Evolutionary conservation across 371 early-diverging fungal species (phyloP), one percentile per base, ranked within the genome.

Genomic region (Rhizopus delemar): DNA sequence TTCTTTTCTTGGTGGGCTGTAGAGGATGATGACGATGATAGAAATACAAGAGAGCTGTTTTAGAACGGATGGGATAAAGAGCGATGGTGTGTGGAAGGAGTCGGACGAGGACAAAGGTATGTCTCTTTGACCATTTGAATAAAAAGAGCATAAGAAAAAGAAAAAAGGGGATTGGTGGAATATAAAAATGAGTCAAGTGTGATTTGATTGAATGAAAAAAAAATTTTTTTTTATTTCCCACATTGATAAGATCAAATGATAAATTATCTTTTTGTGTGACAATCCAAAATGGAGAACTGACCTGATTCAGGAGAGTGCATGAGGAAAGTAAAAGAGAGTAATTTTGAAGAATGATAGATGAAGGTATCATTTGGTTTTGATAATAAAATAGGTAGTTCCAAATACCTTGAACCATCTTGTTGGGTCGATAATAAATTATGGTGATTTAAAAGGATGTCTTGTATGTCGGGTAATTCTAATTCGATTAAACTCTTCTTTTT

Each of bases 341-440:
- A 56, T 60, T 70, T 74, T 5, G 64, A 66, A 28, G 77, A 68
- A 31, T 65, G 67, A 53, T 71, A 74, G 36, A 68, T 66, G n/a
- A 65, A 62, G 12, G 77, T 75, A 58, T 79, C 79, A 11, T 71
- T 66, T 32, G 69, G 60, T 22, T 22, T 22, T 9, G 68, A 70
- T 15, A 79, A 53, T 8, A 79, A 55, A 39, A 79, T 41, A 13
- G 79, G 68, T 9, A 76, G 34, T 46, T 78, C 76, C 45, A 74
- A 56, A 34, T 69, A 67, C 8, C 74, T 65, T 8, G 65, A 59
- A 8, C 76, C 76, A 48, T 75, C 66, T 1, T 62, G 55, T n/a
- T 64, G 58, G 48, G 62, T 62, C 6, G 65, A 36, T 1, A 77
- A 55, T 28, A 69, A 36, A 32, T 74, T 68, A 35, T 74, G 74